phyloP scores from a whole-genome alignment of 345 rosid species.

The Aegle marmelos region DNA sequence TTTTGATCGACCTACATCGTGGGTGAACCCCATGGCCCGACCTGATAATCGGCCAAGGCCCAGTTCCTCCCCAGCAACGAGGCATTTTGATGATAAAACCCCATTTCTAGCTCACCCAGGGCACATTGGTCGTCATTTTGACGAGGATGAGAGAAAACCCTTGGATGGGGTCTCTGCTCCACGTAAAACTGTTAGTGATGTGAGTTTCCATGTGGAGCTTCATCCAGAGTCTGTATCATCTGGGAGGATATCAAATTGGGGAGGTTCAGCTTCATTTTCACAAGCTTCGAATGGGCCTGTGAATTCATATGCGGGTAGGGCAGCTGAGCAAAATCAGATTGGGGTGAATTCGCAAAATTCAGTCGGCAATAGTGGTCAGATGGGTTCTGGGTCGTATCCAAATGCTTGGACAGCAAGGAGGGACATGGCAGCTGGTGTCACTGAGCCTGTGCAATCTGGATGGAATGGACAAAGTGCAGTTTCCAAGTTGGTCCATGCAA shows the following conservation, averaged over 20 bases:
- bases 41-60: slow-evolving; percentile 64
- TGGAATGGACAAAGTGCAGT: slow-evolving; percentile 47
- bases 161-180: slow-evolving; percentile 63
- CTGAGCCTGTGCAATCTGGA: slow-evolving; percentile 42
- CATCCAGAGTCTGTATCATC: slow-evolving; percentile 39
- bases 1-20: slow-evolving; percentile 48
- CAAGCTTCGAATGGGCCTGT: slow-evolving; percentile 18
- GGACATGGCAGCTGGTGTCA: slow-evolving; percentile 34
- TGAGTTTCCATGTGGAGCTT: slow-evolving; percentile 46
- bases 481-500: slow-evolving; percentile 63
- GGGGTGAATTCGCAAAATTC: slow-evolving; percentile 26
- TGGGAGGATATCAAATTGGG: slow-evolving; percentile 34
- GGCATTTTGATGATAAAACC: slow-evolving; percentile 75
- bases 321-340: slow-evolving; percentile 27
- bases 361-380: slow-evolving; percentile 31
- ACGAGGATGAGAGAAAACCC: slow-evolving; percentile 82
- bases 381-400: slow-evolving; percentile 34
- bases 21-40: slow-evolving; percentile 55
- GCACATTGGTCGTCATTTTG: slow-evolving; percentile 72
- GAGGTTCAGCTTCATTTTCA: slow-evolving; percentile 16
- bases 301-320: slow-evolving; percentile 43
- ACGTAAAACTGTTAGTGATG: slow-evolving; percentile 59
- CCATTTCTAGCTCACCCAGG: slow-evolving; percentile 49
- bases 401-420: slow-evolving; percentile 64
- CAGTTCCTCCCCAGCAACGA: slow-evolving; percentile 49